These are phyloP conservation scores for Diaporthe longicolla DNA, from an alignment of 2,329 filamentous ascomycete species.

Conservation along the genomic window DNA sequence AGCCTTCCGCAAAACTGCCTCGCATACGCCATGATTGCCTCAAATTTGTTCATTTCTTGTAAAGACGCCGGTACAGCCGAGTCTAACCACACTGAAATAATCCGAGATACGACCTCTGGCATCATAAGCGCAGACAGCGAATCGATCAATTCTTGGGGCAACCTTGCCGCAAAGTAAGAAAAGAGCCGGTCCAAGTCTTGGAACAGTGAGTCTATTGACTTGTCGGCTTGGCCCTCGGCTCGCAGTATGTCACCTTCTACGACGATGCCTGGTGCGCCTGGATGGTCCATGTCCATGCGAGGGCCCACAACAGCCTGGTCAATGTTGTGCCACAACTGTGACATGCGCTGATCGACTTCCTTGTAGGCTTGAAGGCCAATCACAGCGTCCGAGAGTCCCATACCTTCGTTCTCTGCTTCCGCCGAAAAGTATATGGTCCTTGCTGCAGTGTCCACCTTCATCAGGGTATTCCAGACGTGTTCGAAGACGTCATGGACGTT, in stretches of 20 bases:
- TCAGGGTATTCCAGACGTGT: constrained; percentile 78
- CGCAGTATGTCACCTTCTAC: constrained; percentile 59
- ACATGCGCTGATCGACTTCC: constrained; percentile 72
- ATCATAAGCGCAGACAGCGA: constrained; percentile 79
- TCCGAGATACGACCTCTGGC: constrained; percentile 74
- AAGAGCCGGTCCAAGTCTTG: constrained; percentile 67
- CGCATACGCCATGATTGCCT: constrained; percentile 76
- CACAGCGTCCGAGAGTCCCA: constrained; percentile 67
- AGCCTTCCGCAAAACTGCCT: constrained; percentile 75
- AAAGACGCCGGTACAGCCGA: constrained; percentile 82
- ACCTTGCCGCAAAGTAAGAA: constrained; percentile 63
- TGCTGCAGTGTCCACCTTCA: constrained; percentile 72
- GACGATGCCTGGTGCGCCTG: constrained; percentile 56
- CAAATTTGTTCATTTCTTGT: constrained; percentile 78
- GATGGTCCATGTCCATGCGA: constrained; percentile 63
- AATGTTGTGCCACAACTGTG: constrained; percentile 73
- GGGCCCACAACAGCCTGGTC: constrained; percentile 73
- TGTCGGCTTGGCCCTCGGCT: constrained; percentile 59
- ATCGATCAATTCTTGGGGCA: constrained; percentile 69
- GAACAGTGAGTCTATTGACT: constrained; percentile 65
- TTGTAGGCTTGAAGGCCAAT: constrained; percentile 71
- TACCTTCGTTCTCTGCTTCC: constrained; percentile 64
- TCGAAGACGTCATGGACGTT: constrained; percentile 77
- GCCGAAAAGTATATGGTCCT: constrained; percentile 70
- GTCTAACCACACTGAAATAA: constrained; percentile 83